Percentiles rank a stretch among this genome's conserved stretches.
These are phyloP conservation scores for Lathyrus oleraceus DNA, from an alignment of 306 rosid genomes.

Conservation along the genomic window DNA sequence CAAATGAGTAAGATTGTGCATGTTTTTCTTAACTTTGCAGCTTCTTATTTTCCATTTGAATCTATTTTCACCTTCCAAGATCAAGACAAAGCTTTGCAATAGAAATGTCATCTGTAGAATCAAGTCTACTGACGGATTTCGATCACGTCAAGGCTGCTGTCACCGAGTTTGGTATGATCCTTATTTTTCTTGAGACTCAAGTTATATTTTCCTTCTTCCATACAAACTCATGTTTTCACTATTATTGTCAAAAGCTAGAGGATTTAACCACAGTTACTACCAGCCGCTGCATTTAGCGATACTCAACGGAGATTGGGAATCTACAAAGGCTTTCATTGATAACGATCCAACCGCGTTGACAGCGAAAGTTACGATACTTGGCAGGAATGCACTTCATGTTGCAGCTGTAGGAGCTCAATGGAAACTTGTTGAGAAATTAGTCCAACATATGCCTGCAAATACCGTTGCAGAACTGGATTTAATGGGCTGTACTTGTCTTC, in stretches of 20 bases:
- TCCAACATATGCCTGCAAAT: constrained; percentile 34
- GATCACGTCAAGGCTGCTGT: constrained; percentile 31
- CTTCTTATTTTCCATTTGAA: constrained; percentile 3
- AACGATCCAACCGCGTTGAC: constrained; percentile 42
- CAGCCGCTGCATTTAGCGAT: constrained; percentile 48
- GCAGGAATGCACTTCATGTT: constrained; percentile 45
- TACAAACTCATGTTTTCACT: constrained; percentile 11
- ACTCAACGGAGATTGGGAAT: constrained; percentile 54
- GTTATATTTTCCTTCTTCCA: constrained; percentile 17
- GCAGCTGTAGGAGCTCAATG: constrained; percentile 50
- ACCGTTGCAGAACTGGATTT: constrained; percentile 37
- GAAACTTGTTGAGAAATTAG: constrained; percentile 45
- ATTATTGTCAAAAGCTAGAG: constrained; percentile 39
- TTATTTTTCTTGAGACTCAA: too few relatives aligned
- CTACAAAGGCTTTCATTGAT: constrained; percentile 40
- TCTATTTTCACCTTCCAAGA: constrained; percentile 12
- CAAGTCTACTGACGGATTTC: constrained; percentile 1
- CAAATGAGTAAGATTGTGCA: neutral
- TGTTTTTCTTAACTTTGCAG: neutral
- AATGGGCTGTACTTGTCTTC: constrained; percentile 48
- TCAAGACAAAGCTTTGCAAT: neutral
- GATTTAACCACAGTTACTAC: constrained; percentile 47
- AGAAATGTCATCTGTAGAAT: constrained; percentile 17
- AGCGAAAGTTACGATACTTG: constrained; percentile 40
- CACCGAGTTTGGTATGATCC: constrained; percentile 41